A percentile compares a stretch with the other conserved stretches of the same genome.
Evolutionary conservation across 305 asterid species (phyloP).

Genomic region (Solanum hybrid): DNA sequence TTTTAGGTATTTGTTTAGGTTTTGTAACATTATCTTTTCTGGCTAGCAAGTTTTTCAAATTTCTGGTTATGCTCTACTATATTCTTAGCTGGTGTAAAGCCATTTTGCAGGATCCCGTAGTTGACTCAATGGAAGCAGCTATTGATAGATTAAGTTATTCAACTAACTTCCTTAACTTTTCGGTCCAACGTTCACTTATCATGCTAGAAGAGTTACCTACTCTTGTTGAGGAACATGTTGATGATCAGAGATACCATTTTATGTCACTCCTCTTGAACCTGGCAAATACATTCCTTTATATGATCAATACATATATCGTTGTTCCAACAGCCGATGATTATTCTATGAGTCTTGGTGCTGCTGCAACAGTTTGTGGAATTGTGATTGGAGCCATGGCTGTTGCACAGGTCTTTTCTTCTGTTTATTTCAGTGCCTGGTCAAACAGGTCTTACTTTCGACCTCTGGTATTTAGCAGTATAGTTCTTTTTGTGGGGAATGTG

Average conservation of each 20-base stretch:
- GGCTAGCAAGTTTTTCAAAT: not conserved
- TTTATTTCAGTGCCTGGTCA: constrained; percentile 99
- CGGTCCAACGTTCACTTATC: constrained; percentile 94
- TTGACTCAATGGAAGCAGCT: constrained; percentile 72
- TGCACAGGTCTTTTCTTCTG: constrained; percentile 95
- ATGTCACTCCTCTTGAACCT: constrained; percentile 84
- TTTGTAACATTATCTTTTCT: not conserved
- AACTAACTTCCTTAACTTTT: constrained; percentile 71
- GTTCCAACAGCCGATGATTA: constrained; percentile 99
- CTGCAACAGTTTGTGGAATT: constrained; percentile 93
- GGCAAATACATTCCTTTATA: constrained; percentile 90
- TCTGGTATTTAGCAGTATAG: constrained; percentile 84
- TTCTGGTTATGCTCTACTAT: constrained; percentile 3
- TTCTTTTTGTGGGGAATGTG: constrained; percentile 60
- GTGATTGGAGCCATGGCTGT: constrained; percentile 98
- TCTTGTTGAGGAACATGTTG: constrained; percentile 48
- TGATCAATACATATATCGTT: constrained; percentile 91
- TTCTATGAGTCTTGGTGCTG: constrained; percentile 92
- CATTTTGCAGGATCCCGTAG: constrained; percentile 68
- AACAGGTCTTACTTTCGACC: constrained; percentile 83
- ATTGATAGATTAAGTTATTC: constrained; percentile 72
- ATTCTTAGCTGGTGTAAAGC: constrained; percentile 11
- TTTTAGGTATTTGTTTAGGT: not conserved
- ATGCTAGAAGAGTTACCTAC: constrained; percentile 88
- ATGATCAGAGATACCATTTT: constrained; percentile 72